phyloP scores from a whole-genome alignment of 2,329 filamentous ascomycete genomes.

The Neophaeococcomyces aloes region DNA sequence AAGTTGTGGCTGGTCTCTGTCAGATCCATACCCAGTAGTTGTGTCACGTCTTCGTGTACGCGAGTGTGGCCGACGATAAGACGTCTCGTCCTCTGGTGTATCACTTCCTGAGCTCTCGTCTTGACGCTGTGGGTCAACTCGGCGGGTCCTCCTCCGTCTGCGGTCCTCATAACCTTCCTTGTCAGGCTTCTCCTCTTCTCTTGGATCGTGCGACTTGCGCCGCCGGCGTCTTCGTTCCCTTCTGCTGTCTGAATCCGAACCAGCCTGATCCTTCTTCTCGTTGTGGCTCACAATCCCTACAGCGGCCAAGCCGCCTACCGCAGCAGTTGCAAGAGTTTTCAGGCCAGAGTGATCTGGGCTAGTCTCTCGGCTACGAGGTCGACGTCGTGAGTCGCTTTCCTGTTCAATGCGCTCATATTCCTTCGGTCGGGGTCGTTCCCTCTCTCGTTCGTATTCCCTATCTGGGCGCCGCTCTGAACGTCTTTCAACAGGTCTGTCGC shows the following conservation, averaged over 20 bases:
- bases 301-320: slow-evolving; percentile 15
- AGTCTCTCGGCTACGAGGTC: slow-evolving; percentile 11
- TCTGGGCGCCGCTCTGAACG: slow-evolving; percentile 13
- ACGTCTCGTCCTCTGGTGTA: slow-evolving; percentile 15
- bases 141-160: slow-evolving; percentile 8
- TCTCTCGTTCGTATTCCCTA: slow-evolving; percentile 13
- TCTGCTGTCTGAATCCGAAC: slow-evolving; percentile 17
- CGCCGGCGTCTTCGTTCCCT: slow-evolving; percentile 16
- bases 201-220: slow-evolving; percentile 10
- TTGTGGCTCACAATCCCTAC: slow-evolving; percentile 15
- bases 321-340: slow-evolving; percentile 16
- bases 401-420: slow-evolving; percentile 13
- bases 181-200: slow-evolving; percentile 14
- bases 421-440: slow-evolving; percentile 9
- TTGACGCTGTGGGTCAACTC: background rate
- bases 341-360: slow-evolving; percentile 18
- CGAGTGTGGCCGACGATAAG: slow-evolving; percentile 8
- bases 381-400: slow-evolving; percentile 2
- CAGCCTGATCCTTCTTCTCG: slow-evolving; percentile 12
- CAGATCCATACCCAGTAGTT: slow-evolving; percentile 13
- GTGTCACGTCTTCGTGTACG: slow-evolving; percentile 12
- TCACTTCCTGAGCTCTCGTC: slow-evolving; percentile 19
- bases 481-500: slow-evolving; percentile 11
- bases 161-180: slow-evolving; percentile 12
- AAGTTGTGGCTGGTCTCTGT: slow-evolving; percentile 5